A percentile compares a stretch with the other conserved stretches of the same genome.
phyloP scores from a whole-genome alignment of 1,139 yeast genomes.

The Yarrowia galli region DNA sequence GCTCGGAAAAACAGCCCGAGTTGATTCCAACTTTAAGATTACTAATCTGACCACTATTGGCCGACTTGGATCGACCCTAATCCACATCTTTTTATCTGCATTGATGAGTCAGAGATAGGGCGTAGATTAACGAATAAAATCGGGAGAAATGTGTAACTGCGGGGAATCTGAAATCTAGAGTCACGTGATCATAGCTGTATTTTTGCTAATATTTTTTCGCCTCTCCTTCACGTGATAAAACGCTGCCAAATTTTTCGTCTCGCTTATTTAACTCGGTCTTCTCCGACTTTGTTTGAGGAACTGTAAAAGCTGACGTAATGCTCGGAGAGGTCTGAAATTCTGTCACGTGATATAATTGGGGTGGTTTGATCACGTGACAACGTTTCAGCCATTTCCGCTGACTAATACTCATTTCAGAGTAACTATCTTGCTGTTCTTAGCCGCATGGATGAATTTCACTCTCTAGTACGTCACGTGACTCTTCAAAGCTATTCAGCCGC shows the following conservation, averaged over 20 bases:
- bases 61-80: not conserved
- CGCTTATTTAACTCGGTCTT: slow-evolving; percentile 19
- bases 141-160: not conserved
- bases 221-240: not conserved
- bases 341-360: no score
- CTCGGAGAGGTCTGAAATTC: no score
- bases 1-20: no score
- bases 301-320: no score
- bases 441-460: no score
- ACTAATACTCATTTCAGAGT: no score
- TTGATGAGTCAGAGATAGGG: slow-evolving; percentile 22
- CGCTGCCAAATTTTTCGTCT: not conserved
- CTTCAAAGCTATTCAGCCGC: no score
- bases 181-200: no score
- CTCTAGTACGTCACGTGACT: no score
- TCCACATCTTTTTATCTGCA: not conserved
- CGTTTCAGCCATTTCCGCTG: no score
- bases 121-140: no score
- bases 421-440: not conserved
- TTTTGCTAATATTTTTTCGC: not conserved
- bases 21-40: not conserved
- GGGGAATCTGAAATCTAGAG: not conserved
- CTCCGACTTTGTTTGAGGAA: slow-evolving; percentile 3
- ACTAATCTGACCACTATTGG: not conserved
- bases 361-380: no score